Conservation (phyloP, 192 early-diverging fungal genomes). For the Rhizoclosmatium globosum region DNA sequence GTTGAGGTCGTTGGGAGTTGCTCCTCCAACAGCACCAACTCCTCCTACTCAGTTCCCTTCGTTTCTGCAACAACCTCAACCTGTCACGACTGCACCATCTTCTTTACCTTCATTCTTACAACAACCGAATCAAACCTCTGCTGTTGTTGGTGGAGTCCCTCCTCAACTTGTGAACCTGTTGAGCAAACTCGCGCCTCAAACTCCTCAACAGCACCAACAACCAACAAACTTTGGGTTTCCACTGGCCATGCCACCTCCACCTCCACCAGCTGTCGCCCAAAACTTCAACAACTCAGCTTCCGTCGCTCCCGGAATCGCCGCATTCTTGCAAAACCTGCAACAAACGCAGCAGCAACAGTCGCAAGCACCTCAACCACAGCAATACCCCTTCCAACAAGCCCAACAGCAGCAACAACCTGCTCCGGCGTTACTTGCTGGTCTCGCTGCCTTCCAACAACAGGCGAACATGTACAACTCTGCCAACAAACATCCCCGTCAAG, state of each 20-base stretch:
- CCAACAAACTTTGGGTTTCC: background rate
- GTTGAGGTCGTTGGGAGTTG: slow-evolving; percentile 14
- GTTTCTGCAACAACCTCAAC: slow-evolving; percentile 2
- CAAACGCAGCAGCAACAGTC: background rate
- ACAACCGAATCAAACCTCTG: background rate
- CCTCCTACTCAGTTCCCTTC: background rate
- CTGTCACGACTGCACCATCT: background rate
- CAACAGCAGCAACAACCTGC: background rate
- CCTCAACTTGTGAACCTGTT: background rate
- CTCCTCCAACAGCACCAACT: slow-evolving; percentile 5
- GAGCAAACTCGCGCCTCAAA: background rate
- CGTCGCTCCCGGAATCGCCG: background rate
- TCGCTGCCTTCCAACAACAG: slow-evolving; percentile 11
- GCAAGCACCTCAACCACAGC: background rate
- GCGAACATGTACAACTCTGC: background rate
- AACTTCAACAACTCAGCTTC: background rate
- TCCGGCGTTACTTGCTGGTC: background rate
- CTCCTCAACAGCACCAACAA: background rate
- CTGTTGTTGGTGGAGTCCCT: background rate
- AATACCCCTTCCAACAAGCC: background rate
- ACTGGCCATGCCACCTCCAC: background rate
- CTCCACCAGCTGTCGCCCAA: background rate
- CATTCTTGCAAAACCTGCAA: slow-evolving; percentile 4
- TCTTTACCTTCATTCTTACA: background rate
- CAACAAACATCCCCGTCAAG: background rate